A percentile compares a stretch with the other conserved stretches of the same genome.
phyloP scores from a whole-genome alignment of 2,329 filamentous ascomycete genomes.

The Aspergillus sp. region DNA sequence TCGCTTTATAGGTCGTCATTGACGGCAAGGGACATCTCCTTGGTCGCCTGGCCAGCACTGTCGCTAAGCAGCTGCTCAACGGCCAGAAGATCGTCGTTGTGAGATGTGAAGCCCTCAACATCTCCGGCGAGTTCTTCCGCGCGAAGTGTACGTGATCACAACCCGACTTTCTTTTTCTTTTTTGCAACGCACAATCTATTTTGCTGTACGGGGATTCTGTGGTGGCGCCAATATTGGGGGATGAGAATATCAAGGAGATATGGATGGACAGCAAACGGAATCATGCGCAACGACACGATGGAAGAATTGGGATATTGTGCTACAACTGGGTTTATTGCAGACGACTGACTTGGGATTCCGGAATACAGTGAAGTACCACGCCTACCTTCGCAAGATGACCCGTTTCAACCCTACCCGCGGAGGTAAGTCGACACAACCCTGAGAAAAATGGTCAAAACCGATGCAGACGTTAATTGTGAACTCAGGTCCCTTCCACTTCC shows the following conservation, averaged over 20 bases:
- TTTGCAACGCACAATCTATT: neutral
- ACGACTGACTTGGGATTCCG: slow-evolving; percentile 47
- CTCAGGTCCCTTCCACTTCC: slow-evolving; percentile 98
- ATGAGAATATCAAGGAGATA: neutral
- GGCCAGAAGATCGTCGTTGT: slow-evolving; percentile 99
- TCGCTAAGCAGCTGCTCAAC: slow-evolving; percentile 98
- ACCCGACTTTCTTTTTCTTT: slow-evolving; percentile 18
- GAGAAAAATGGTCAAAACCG: neutral
- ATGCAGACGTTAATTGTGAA: slow-evolving; percentile 17
- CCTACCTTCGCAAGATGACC: slow-evolving; percentile 99
- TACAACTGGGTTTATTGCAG: slow-evolving; percentile 3
- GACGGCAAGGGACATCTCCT: slow-evolving; percentile 99
- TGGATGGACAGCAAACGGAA: neutral
- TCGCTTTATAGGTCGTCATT: slow-evolving; percentile 76
- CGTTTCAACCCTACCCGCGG: slow-evolving; percentile 99
- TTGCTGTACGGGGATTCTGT: slow-evolving; percentile 6
- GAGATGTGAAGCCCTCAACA: slow-evolving; percentile 98
- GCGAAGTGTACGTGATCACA: slow-evolving; percentile 86
- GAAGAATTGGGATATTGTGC: neutral
- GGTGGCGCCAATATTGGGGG: neutral
- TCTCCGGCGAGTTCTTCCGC: slow-evolving; percentile 99
- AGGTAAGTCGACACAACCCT: slow-evolving; percentile 60
- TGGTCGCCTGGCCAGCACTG: slow-evolving; percentile 95
- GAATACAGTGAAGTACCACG: slow-evolving; percentile 95
- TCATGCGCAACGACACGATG: neutral